Conservation (phyloP, 2,329 filamentous ascomycete species). For the Neofusicoccum sp. region DNA sequence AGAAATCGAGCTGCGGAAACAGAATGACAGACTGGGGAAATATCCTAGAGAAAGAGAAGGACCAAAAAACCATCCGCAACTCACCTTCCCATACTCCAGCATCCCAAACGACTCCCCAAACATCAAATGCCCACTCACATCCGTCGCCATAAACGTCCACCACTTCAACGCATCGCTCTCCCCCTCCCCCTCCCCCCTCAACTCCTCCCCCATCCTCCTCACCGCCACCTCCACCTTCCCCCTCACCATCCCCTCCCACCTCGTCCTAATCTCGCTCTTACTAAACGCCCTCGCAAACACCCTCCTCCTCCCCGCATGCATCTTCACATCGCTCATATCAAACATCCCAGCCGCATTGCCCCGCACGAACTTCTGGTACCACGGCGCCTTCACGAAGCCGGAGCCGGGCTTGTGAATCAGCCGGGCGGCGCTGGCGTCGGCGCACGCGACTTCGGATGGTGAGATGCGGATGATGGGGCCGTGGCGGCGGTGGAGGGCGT, state of each 20-base stretch:
- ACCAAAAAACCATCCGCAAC: slow-evolving; percentile 6
- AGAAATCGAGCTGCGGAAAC: neutral
- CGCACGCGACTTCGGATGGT: slow-evolving; percentile 15
- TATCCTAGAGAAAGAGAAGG: neutral
- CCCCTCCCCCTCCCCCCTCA: slow-evolving; percentile 38
- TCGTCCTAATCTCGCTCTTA: slow-evolving; percentile 36
- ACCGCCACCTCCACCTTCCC: slow-evolving; percentile 45
- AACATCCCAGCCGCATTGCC: slow-evolving; percentile 34
- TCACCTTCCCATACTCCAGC: slow-evolving; percentile 54
- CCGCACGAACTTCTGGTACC: slow-evolving; percentile 4
- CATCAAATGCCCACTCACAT: slow-evolving; percentile 56
- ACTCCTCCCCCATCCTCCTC: slow-evolving; percentile 50
- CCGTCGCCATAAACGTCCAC: slow-evolving; percentile 58
- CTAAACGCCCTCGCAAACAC: slow-evolving; percentile 43
- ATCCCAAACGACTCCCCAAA: slow-evolving; percentile 61
- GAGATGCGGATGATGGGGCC: slow-evolving; percentile 20
- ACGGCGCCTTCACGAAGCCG: slow-evolving; percentile 24
- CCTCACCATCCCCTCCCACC: slow-evolving; percentile 43
- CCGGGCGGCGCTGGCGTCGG: slow-evolving; percentile 27
- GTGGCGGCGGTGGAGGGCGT: slow-evolving; percentile 25
- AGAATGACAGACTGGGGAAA: no score
- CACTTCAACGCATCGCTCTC: slow-evolving; percentile 55
- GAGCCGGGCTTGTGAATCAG: slow-evolving; percentile 36
- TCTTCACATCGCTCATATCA: slow-evolving; percentile 39
- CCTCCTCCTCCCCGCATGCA: slow-evolving; percentile 39